These are phyloP conservation scores for Candida labiduridarum DNA, from an alignment of 1,139 yeast species.

Conservation along the genomic window DNA sequence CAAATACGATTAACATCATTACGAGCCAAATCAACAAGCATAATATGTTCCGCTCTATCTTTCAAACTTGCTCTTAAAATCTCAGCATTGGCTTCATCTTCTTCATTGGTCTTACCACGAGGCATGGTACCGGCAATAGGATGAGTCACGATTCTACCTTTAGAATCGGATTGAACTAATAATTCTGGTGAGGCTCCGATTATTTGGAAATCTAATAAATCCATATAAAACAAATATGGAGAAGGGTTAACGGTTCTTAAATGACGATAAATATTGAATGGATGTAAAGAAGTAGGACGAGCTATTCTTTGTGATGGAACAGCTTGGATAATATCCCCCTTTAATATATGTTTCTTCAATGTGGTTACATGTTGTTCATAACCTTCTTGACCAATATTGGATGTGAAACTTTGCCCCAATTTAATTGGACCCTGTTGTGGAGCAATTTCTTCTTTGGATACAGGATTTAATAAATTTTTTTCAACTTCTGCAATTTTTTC, in stretches of 20 bases:
- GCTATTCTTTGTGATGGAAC: slow-evolving; percentile 97
- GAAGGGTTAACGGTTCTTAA: slow-evolving; percentile 95
- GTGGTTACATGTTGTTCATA: slow-evolving; percentile 78
- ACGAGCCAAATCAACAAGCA: slow-evolving; percentile 96
- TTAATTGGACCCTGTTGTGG: slow-evolving; percentile 72
- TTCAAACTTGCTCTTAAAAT: slow-evolving; percentile 76
- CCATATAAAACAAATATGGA: slow-evolving; percentile 92
- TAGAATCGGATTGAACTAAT: slow-evolving; percentile 74
- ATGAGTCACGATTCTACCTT: slow-evolving; percentile 82
- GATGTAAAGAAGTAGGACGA: slow-evolving; percentile 92
- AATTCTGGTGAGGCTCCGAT: slow-evolving; percentile 98
- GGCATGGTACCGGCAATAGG: slow-evolving; percentile 97
- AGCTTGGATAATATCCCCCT: slow-evolving; percentile 95
- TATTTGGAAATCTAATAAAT: slow-evolving; percentile 86
- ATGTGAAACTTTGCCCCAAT: slow-evolving; percentile 64
- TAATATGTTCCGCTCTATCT: slow-evolving; percentile 96
- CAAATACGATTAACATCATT: slow-evolving; percentile 96
- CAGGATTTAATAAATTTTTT: slow-evolving; percentile 44
- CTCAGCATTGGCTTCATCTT: slow-evolving; percentile 82
- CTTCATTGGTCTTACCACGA: slow-evolving; percentile 88
- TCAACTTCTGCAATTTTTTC: slow-evolving; percentile 61
- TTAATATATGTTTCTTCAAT: slow-evolving; percentile 77
- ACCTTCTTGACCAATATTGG: slow-evolving; percentile 92
- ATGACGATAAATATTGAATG: slow-evolving; percentile 94
- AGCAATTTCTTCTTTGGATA: slow-evolving; percentile 31